Evolutionary conservation across 2,329 filamentous ascomycete species (phyloP).

Genomic region (Scedosporium boydii): DNA sequence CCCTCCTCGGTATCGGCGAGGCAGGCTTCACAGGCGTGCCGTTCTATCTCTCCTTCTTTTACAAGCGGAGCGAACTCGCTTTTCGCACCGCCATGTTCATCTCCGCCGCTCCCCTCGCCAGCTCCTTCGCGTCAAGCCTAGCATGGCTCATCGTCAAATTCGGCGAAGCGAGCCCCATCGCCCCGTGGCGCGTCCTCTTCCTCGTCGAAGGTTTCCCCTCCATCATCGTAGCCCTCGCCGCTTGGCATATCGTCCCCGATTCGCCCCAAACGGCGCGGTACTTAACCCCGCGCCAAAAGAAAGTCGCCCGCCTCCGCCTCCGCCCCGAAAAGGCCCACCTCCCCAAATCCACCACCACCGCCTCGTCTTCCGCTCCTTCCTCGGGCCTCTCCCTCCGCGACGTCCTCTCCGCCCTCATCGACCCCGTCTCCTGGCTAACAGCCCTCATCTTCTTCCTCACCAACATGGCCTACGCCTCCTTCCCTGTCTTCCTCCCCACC

Average conservation of each 20-base stretch:
- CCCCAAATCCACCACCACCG: conserved; percentile 22
- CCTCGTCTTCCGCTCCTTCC: conserved; percentile 8
- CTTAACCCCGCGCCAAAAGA: conserved; percentile 52
- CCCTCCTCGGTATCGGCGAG: conserved; percentile 52
- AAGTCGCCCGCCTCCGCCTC: conserved; percentile 62
- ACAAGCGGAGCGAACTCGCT: conserved; percentile 62
- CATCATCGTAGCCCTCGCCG: conserved; percentile 61
- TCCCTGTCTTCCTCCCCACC: conserved; percentile 80
- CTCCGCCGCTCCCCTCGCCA: conserved; percentile 73
- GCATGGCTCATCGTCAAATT: conserved; percentile 70
- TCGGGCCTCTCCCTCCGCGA: too few relatives aligned
- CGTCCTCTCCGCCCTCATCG: conserved; percentile 35
- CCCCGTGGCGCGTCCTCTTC: conserved; percentile 79
- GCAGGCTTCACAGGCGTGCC: conserved; percentile 57
- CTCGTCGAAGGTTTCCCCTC: conserved; percentile 79
- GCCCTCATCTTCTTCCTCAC: conserved; percentile 78
- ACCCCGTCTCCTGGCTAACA: conserved; percentile 66
- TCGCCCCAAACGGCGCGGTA: conserved; percentile 57
- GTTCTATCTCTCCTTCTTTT: conserved; percentile 57
- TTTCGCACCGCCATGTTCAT: conserved; percentile 81
- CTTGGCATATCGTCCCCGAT: conserved; percentile 71
- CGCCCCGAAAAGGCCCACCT: conserved; percentile 28
- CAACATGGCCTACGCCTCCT: conserved; percentile 80
- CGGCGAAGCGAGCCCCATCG: conserved; percentile 56
- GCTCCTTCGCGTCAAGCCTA: conserved; percentile 69